These are phyloP conservation scores for Mycena capillaripes DNA, from an alignment of 768 basidiomycete genomes.

Conservation along the genomic window DNA sequence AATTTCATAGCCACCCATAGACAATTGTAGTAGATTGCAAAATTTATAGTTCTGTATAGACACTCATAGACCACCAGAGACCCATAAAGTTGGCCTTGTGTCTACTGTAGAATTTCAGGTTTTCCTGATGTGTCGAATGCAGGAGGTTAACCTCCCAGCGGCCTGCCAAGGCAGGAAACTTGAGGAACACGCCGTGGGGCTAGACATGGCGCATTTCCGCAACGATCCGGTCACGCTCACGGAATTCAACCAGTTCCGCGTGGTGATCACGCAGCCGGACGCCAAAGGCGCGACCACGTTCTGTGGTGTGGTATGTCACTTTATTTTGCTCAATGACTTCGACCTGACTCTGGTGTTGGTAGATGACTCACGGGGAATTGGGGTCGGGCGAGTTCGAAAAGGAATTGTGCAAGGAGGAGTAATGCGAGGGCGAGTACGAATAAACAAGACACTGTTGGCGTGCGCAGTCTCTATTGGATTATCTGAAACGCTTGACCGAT, in stretches of 20 bases:
- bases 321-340: background rate
- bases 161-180: slow-evolving; percentile 12
- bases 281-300: slow-evolving; percentile 20
- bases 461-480: no score
- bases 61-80: no score
- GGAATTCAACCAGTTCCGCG: slow-evolving; percentile 23
- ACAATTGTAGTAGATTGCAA: no score
- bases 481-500: no score
- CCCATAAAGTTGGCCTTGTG: no score
- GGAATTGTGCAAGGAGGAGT: slow-evolving; percentile 2
- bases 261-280: slow-evolving; percentile 26
- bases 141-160: slow-evolving; percentile 6
- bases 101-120: no score
- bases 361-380: background rate
- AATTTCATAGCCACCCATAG: no score
- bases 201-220: slow-evolving; percentile 17
- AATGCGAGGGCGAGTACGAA: no score
- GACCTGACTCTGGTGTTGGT: background rate
- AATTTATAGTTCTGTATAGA: no score
- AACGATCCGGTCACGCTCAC: background rate
- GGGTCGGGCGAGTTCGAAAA: background rate
- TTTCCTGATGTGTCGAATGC: no score
- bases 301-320: slow-evolving; percentile 23
- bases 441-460: no score
- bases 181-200: slow-evolving; percentile 23